Evolutionary conservation across 176 grass and related monocot genomes (phyloP).

Genomic region (Triticum urartu): DNA sequence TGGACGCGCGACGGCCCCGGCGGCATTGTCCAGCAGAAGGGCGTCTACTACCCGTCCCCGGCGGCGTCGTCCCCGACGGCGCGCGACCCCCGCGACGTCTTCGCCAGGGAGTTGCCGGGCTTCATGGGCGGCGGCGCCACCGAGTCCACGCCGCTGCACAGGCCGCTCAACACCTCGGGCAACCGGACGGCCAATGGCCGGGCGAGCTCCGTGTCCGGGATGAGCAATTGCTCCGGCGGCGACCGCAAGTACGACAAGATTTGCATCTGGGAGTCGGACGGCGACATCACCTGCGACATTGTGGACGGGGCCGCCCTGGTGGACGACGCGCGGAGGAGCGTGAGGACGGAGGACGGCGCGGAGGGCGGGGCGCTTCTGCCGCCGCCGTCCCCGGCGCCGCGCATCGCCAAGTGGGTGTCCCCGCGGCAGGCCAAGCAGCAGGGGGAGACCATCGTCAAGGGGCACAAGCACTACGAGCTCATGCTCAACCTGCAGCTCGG

Average conservation of each 20-base stretch:
- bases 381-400: conserved; percentile 24
- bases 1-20: conserved; percentile 57
- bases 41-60: conserved; percentile 74
- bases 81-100: conserved; percentile 73
- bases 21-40: conserved; percentile 68
- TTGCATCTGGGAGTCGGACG: conserved; percentile 71
- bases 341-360: conserved; percentile 25
- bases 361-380: conserved; percentile 15
- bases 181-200: conserved; percentile 40
- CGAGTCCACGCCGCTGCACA: conserved; percentile 41
- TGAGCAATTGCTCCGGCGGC: conserved; percentile 49
- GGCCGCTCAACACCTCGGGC: conserved; percentile 27
- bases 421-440: conserved; percentile 58
- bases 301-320: conserved; percentile 44
- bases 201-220: conserved; percentile 43
- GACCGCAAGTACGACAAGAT: conserved; percentile 66
- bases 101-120: conserved; percentile 54
- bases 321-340: conserved; percentile 24
- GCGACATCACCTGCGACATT: conserved; percentile 75
- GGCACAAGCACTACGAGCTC: conserved; percentile 90
- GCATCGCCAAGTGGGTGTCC: conserved; percentile 54
- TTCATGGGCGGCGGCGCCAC: conserved; percentile 26
- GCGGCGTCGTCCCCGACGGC: conserved; percentile 61
- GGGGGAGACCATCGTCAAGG: conserved; percentile 80
- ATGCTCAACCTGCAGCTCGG: conserved; percentile 99